Conservation (phyloP, 495 filamentous ascomycete genomes). For the Talaromyces adpressus region DNA sequence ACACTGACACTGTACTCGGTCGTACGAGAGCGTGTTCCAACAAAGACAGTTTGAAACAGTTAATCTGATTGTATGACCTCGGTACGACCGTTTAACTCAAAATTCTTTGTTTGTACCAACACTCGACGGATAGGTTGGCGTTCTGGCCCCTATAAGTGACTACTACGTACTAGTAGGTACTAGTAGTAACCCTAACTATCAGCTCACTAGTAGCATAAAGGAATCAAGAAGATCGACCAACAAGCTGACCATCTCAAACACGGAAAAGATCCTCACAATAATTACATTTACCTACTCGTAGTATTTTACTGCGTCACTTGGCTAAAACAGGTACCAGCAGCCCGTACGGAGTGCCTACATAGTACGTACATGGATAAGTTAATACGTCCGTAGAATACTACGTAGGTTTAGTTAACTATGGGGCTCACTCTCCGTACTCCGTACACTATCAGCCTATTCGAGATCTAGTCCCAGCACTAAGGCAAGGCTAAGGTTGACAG, state of each 20-base stretch:
- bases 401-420: background rate
- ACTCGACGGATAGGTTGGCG: too few species aligned
- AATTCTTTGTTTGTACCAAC: too few species aligned
- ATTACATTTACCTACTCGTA: background rate
- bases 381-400: too few species aligned
- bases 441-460: background rate
- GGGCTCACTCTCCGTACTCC: background rate
- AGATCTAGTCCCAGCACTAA: background rate
- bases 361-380: background rate
- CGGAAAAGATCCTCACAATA: background rate
- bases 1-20: background rate
- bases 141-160: too few species aligned
- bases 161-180: too few species aligned
- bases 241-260: background rate
- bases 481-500: slow-evolving; percentile 4
- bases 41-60: too few species aligned
- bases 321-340: background rate
- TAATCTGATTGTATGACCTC: too few species aligned
- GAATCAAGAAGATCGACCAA: background rate
- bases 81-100: too few species aligned
- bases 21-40: too few species aligned
- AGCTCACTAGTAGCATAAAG: background rate
- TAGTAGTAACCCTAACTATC: too few species aligned
- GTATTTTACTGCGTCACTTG: background rate
- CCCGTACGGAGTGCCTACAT: too few species aligned